Percentiles rank a stretch among this genome's conserved stretches.
Evolutionary conservation across 176 grass and related monocot species (phyloP).

Genomic region (Carex pumila): DNA sequence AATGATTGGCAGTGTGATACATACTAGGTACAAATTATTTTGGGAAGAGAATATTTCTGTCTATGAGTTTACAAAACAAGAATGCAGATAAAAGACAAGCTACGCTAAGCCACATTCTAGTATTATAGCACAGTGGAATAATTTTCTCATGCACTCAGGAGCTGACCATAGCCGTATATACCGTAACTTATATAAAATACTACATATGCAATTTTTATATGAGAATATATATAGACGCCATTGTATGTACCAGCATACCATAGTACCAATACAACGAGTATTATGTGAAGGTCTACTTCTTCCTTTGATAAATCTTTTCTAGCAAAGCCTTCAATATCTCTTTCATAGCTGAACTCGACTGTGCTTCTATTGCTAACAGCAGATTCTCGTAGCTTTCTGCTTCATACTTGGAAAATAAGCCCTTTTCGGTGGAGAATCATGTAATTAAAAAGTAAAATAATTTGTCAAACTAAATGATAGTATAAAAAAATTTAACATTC

Average conservation of each 20-base stretch:
- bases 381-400: constrained; percentile 35
- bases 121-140: too few relatives aligned
- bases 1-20: too few relatives aligned
- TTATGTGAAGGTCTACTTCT: constrained; percentile 17
- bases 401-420: constrained; percentile 39
- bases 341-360: constrained; percentile 40
- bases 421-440: constrained; percentile 3
- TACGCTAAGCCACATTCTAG: too few relatives aligned
- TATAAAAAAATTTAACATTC: background rate
- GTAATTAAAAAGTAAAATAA: constrained; percentile 11
- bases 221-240: background rate
- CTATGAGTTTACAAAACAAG: background rate
- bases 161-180: background rate
- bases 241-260: background rate
- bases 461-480: background rate
- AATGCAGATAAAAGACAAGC: background rate
- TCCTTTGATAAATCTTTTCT: constrained; percentile 60
- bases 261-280: background rate
- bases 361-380: constrained; percentile 44
- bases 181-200: background rate
- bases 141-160: background rate
- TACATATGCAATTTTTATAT: background rate
- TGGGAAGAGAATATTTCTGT: background rate
- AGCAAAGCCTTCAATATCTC: constrained; percentile 51
- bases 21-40: background rate